Base-by-base conservation (phyloP, 2,329 filamentous ascomycete species). In the Paecilomyces formosus region DNA sequence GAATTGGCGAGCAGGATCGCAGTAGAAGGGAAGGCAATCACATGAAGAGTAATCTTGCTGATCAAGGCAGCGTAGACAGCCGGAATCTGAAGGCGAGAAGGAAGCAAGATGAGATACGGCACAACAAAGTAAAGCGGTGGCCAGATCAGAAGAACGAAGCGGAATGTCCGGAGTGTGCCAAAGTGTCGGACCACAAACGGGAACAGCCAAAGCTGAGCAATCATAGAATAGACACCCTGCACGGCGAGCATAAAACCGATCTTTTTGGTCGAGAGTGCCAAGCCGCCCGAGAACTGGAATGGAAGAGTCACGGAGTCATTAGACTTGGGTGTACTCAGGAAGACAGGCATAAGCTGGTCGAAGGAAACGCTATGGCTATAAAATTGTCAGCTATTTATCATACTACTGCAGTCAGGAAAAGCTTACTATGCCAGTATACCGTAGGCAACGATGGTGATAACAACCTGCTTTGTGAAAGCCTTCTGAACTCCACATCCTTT, bases 391-490 rank as follows among this genome's bases (percentile, higher is more conserved):
- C 50, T 28, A 51, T 56, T 22, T 54, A 56, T 57, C 35, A 60
- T 58, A 53, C 53, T 24, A 30, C 52, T 45, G 52, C 26, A 28
- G 50, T n/a, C 39, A 8, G 30, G 30, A 57, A 24, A 31, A 57
- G 87, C 91, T 85, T 82, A 96, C 92, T 96, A 97, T 63, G 93
- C 93, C 60, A 97, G 80, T 66, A 97, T 91, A 52, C 92, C 93
- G 71, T 95, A 96, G 56, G 89, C 91, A 58, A 93, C 77, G 63
- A 97, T 96, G 70, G 92, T 93, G 69, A 95, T 80, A 60, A 96
- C 80, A 57, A 97, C 89, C 55, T 93, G 90, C 70, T 81, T 85
- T 12, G 90, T 96, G 72, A 97, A 97, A 8, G 87, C 88, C 67
- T 83, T 85, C 55, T 78, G 72, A 51, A 78, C 71, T 35, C 77